Evolutionary conservation across 176 grass and related monocot species (phyloP).

Genomic region (Rhynchospora tenuis): DNA sequence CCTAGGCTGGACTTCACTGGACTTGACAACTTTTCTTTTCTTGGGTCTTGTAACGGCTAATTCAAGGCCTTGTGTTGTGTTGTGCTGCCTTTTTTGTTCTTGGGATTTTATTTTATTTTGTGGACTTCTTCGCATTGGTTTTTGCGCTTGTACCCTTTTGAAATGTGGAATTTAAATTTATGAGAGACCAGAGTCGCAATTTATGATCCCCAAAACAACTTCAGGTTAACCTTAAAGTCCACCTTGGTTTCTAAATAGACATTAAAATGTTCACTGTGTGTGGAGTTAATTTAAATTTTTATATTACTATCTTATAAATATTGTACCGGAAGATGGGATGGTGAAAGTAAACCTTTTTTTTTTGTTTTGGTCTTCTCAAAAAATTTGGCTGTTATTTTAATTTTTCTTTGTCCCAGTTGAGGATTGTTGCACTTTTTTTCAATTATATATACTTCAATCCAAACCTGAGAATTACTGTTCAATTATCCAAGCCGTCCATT

Average conservation of each 20-base stretch:
- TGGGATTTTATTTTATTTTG: background rate
- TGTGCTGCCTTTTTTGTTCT: slow-evolving; percentile 6
- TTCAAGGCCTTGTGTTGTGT: background rate
- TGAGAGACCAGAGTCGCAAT: slow-evolving; percentile 7
- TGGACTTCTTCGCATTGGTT: background rate
- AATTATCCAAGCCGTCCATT: too few species aligned
- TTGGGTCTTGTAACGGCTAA: slow-evolving; percentile 21
- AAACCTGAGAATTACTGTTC: too few species aligned
- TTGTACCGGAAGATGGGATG: background rate
- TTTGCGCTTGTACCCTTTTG: slow-evolving; percentile 13
- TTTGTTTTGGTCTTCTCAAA: background rate
- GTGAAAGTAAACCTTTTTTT: background rate
- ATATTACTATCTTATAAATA: too few species aligned
- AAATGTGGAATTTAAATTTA: background rate
- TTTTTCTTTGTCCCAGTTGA: too few species aligned
- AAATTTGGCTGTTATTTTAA: background rate
- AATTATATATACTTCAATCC: too few species aligned
- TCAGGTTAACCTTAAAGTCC: background rate
- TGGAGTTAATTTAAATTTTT: too few species aligned
- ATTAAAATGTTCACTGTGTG: too few species aligned
- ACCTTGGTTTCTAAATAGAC: too few species aligned
- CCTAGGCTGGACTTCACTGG: slow-evolving; percentile 6
- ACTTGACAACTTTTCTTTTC: background rate
- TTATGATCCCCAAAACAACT: slow-evolving; percentile 18
- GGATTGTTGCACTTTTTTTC: too few species aligned